phyloP scores from a whole-genome alignment of 2,329 filamentous ascomycete genomes.

The Fusarium pseudocircinatum region DNA sequence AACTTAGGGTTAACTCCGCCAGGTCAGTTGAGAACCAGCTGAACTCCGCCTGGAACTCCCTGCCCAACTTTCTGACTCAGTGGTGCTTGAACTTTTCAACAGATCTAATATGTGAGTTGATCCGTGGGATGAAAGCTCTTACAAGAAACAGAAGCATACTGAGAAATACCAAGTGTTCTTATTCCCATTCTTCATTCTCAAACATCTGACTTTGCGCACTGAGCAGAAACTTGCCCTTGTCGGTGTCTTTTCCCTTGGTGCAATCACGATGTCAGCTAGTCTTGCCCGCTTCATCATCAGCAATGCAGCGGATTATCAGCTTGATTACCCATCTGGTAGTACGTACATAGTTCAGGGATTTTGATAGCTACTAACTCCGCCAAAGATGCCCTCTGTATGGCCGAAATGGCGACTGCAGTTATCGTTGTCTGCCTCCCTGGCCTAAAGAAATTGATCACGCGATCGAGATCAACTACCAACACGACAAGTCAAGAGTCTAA shows the following conservation, averaged over 20 bases:
- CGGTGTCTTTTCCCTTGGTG: conserved; percentile 13
- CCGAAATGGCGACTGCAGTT: conserved; percentile 9
- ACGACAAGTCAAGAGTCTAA: not conserved
- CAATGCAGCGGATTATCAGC: not conserved
- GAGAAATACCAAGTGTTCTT: not conserved
- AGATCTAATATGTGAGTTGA: not conserved
- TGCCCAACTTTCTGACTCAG: not conserved
- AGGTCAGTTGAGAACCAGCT: conserved; percentile 17
- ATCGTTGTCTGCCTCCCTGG: conserved; percentile 14
- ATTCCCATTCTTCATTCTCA: conserved; percentile 8
- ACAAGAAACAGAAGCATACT: not conserved
- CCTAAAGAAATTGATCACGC: not conserved
- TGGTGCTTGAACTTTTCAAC: conserved; percentile 19
- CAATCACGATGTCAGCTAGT: not conserved
- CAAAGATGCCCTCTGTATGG: not conserved
- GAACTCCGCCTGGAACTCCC: conserved; percentile 3
- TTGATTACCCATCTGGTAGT: conserved; percentile 10
- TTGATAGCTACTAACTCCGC: not conserved
- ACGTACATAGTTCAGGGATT: fast-evolving
- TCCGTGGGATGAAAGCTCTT: no score
- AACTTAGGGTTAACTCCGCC: fast-evolving
- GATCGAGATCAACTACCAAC: not conserved
- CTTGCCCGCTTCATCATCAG: conserved; percentile 4
- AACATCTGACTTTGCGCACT: not conserved
- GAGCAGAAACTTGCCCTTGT: conserved; percentile 4